These are phyloP conservation scores for Chalaropsis thielavioides DNA, from an alignment of 2,329 filamentous ascomycete species.

Conservation along the genomic window DNA sequence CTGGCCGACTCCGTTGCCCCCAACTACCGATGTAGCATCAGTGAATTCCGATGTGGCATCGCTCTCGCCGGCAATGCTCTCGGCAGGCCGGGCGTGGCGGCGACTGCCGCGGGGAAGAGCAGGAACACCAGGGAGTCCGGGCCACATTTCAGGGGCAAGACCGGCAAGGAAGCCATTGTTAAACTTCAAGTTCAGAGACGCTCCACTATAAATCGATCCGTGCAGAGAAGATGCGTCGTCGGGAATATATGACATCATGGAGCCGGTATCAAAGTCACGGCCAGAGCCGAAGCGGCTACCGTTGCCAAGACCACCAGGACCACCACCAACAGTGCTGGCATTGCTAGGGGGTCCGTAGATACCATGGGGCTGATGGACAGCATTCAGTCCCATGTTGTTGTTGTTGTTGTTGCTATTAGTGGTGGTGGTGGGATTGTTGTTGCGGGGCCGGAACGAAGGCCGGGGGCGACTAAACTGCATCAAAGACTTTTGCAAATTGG, in stretches of 20 bases:
- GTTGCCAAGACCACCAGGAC: conserved; percentile 16
- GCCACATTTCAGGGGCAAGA: conserved; percentile 81
- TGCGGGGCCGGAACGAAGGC: conserved; percentile 62
- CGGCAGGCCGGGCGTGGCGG: conserved; percentile 49
- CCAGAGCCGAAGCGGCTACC: conserved; percentile 28
- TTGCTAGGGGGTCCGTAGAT: conserved; percentile 20
- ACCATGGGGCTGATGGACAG: conserved; percentile 6
- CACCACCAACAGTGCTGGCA: neutral
- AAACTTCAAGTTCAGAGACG: conserved; percentile 66
- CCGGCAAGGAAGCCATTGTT: conserved; percentile 81
- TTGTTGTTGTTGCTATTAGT: too few relatives aligned
- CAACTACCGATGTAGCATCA: conserved; percentile 67
- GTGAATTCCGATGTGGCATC: conserved; percentile 83
- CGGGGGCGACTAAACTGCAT: conserved; percentile 92
- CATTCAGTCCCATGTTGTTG: neutral
- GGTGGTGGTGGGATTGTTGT: conserved; percentile 20
- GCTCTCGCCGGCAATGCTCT: conserved; percentile 81
- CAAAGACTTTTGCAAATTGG: conserved; percentile 88
- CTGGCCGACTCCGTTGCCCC: conserved; percentile 59
- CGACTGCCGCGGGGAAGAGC: conserved; percentile 49
- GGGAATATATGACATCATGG: conserved; percentile 86
- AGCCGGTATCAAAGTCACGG: conserved; percentile 60
- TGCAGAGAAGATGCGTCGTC: conserved; percentile 96
- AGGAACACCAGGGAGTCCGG: conserved; percentile 54
- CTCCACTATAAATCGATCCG: conserved; percentile 75